Conservation (phyloP, 257 asterid genomes). For the Solanum acaule region DNA sequence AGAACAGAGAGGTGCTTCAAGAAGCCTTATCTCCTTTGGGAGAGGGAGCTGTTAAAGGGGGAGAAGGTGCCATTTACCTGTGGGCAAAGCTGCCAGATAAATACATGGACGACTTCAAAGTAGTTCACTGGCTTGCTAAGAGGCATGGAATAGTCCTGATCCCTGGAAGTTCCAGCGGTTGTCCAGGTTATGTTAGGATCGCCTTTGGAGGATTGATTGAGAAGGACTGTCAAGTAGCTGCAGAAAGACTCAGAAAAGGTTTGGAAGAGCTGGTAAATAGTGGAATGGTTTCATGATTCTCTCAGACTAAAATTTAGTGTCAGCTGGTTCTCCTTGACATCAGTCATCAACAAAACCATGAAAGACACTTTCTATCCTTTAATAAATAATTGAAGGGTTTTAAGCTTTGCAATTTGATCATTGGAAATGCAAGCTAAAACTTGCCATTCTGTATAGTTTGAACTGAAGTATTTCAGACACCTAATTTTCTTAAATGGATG, state of each 20-base stretch:
- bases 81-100: slow-evolving; percentile 88
- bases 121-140: slow-evolving; percentile 71
- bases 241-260: slow-evolving; percentile 75
- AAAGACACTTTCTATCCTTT: background rate
- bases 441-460: slow-evolving; percentile 5
- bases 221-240: slow-evolving; percentile 50
- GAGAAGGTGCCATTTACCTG: slow-evolving; percentile 92
- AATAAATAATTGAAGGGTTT: slow-evolving; percentile 1
- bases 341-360: background rate
- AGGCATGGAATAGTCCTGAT: slow-evolving; percentile 62
- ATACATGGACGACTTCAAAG: slow-evolving; percentile 48
- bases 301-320: background rate
- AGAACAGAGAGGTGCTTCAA: slow-evolving; percentile 48
- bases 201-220: slow-evolving; percentile 74
- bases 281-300: slow-evolving; percentile 58
- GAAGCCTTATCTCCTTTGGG: slow-evolving; percentile 85
- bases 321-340: background rate
- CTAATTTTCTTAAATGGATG: background rate
- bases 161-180: slow-evolving; percentile 75
- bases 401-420: slow-evolving; percentile 1
- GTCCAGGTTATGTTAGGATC: slow-evolving; percentile 67
- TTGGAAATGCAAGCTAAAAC: background rate
- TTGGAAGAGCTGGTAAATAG: slow-evolving; percentile 55
- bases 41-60: slow-evolving; percentile 68
- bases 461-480: background rate